A percentile compares a stretch with the other conserved stretches of the same genome.
phyloP scores from a whole-genome alignment of 108 stramenopile species.

The Aurantiochytrium sp. region DNA sequence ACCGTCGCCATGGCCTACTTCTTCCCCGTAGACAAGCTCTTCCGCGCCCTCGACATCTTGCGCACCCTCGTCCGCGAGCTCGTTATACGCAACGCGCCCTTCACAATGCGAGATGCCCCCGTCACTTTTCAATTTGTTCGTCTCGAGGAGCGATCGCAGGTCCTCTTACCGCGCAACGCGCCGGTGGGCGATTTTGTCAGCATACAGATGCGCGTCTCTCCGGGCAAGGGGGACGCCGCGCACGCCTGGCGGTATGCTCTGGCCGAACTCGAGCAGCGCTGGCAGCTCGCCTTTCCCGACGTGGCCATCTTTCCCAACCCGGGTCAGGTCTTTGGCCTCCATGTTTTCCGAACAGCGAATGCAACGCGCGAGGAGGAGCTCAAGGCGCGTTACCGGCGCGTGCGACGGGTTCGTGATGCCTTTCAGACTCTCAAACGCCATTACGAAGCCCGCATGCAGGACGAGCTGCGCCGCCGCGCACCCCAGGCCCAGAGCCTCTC shows the following conservation, averaged over 20 bases:
- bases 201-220: neutral
- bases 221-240: neutral
- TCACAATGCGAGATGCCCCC: neutral
- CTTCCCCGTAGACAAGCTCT: neutral
- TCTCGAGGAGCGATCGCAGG: neutral
- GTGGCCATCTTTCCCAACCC: neutral
- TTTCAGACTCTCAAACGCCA: neutral
- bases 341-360: neutral
- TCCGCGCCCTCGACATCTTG: conserved; percentile 5
- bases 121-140: neutral
- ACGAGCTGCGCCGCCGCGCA: neutral
- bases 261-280: neutral
- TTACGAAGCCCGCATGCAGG: neutral
- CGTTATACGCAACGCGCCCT: neutral
- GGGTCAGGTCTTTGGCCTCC: neutral
- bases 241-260: neutral
- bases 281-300: neutral
- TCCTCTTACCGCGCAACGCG: neutral
- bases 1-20: neutral
- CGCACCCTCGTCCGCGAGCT: conserved; percentile 9
- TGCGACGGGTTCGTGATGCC: neutral
- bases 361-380: neutral
- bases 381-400: neutral
- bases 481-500: no score
- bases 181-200: neutral